Conservation (phyloP, 1,284 basidiomycete species). For the Cryptococcus sp. region DNA sequence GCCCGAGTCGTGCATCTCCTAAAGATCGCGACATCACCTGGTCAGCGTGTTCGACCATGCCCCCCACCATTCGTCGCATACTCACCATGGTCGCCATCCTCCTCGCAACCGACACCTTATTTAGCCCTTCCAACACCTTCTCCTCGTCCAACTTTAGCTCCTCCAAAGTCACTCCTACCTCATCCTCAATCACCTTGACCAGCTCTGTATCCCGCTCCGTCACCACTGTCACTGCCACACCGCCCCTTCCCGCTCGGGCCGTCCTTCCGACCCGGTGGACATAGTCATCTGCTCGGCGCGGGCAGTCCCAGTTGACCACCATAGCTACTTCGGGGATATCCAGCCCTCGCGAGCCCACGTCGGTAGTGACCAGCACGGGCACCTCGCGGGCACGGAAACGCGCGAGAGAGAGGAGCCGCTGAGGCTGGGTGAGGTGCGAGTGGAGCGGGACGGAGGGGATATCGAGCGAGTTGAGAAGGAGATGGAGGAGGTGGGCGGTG, state of each 20-base stretch:
- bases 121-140: conserved; percentile 79
- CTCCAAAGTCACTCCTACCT: conserved; percentile 70
- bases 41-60: too few relatives aligned
- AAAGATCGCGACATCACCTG: conserved; percentile 7
- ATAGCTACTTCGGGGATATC: conserved; percentile 94
- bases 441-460: conserved; percentile 88
- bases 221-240: conserved; percentile 89
- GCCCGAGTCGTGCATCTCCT: conserved; percentile 87
- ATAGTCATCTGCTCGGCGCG: conserved; percentile 56
- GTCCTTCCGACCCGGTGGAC: conserved; percentile 70
- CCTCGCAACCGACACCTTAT: conserved; percentile 85
- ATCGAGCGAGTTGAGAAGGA: conserved; percentile 69
- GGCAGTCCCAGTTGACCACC: conserved; percentile 98
- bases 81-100: conserved; percentile 88
- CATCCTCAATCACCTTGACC: conserved; percentile 76
- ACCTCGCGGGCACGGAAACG: conserved; percentile 85
- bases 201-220: conserved; percentile 89
- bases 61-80: too few relatives aligned
- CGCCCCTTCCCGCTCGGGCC: conserved; percentile 85
- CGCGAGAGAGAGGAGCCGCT: conserved; percentile 75
- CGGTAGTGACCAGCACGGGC: conserved; percentile 88
- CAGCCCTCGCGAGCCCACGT: conserved; percentile 88
- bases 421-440: conserved; percentile 82
- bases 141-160: conserved; percentile 75
- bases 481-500: conserved; percentile 85